Base-by-base conservation (phyloP, 139 green algal genomes). In the Chlamydomonas applanata region DNA sequence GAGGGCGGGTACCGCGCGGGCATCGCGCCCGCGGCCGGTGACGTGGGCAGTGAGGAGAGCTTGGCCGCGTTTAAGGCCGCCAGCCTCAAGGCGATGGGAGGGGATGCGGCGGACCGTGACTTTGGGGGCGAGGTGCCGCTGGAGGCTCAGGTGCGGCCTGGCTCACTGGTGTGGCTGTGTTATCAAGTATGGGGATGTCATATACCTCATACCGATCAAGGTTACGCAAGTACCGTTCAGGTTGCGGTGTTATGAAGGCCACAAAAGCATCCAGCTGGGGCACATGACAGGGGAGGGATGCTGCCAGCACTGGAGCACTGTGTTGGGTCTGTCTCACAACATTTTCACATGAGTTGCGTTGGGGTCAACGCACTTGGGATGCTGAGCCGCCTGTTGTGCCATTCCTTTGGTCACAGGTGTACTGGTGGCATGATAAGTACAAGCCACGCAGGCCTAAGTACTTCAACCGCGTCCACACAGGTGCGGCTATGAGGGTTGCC, bases 341-440 rank as follows among this genome's bases (percentile, higher is more conserved):
- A n/a, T n/a, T n/a, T n/a, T n/a, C n/a, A n/a, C n/a, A n/a, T n/a
- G n/a, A n/a, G n/a, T n/a, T n/a, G n/a, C n/a, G n/a, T n/a, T n/a
- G n/a, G n/a, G n/a, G n/a, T n/a, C n/a, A n/a, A n/a, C n/a, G n/a
- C n/a, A n/a, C n/a, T n/a, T n/a, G n/a, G n/a, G n/a, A n/a, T n/a
- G n/a, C n/a, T n/a, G n/a, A n/a, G n/a, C n/a, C n/a, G n/a, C n/a
- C n/a, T n/a, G n/a, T n/a, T n/a, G 13, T 16, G 13, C 13, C 45
- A 54, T 79, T 61, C 56, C 40, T 0, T 13, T 87, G n/a, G 79
- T 65, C 27, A 44, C 83, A 94, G 84, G 90, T 93, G 30, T 98
- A 97, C 83, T 98, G 93, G 96, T 98, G 95, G 94, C 95, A 99
- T 76, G 94, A 99, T 72, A 98, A 98, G 86, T 98, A 98, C 85